These are phyloP conservation scores for Daldinia eschscholtzii DNA, from an alignment of 2,329 filamentous ascomycete genomes.

Conservation along the genomic window DNA sequence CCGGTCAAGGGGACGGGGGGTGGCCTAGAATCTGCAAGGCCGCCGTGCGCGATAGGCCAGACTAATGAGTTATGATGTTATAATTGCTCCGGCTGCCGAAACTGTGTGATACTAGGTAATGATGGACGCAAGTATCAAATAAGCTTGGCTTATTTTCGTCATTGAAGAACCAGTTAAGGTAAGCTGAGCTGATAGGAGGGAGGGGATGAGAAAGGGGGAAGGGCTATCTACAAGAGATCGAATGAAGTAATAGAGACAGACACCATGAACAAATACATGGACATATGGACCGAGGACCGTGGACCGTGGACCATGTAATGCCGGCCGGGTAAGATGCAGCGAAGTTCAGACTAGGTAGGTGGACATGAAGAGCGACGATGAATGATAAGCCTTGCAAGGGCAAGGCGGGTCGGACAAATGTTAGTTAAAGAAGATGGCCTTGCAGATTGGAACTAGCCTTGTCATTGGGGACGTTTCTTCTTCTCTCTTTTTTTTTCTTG, in stretches of 20 bases:
- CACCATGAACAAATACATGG: conserved; percentile 4
- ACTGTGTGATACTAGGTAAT: conserved; percentile 59
- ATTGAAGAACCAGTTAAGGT: conserved; percentile 56
- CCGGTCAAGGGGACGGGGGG: conserved; percentile 23
- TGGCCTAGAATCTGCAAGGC: conserved; percentile 30
- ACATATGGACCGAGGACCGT: not conserved
- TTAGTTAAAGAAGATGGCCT: conserved; percentile 24
- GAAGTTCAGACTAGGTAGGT: conserved; percentile 20
- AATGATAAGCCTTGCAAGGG: conserved; percentile 15
- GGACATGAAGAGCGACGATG: conserved; percentile 18
- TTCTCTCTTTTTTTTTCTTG: not conserved
- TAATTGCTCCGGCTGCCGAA: conserved; percentile 38
- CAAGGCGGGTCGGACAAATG: conserved; percentile 25
- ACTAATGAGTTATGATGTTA: conserved; percentile 20
- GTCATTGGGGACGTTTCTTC: not conserved
- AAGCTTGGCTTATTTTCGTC: conserved; percentile 70
- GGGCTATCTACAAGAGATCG: conserved; percentile 37
- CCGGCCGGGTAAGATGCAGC: conserved; percentile 7
- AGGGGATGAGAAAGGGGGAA: not conserved
- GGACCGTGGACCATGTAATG: conserved; percentile 18
- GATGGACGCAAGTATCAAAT: conserved; percentile 68
- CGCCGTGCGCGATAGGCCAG: conserved; percentile 36
- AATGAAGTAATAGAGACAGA: conserved; percentile 32
- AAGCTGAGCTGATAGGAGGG: conserved; percentile 36
- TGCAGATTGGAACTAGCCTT: conserved; percentile 1